Base-by-base conservation (phyloP, 2,329 filamentous ascomycete species). In the Sclerotinia trifoliorum region DNA sequence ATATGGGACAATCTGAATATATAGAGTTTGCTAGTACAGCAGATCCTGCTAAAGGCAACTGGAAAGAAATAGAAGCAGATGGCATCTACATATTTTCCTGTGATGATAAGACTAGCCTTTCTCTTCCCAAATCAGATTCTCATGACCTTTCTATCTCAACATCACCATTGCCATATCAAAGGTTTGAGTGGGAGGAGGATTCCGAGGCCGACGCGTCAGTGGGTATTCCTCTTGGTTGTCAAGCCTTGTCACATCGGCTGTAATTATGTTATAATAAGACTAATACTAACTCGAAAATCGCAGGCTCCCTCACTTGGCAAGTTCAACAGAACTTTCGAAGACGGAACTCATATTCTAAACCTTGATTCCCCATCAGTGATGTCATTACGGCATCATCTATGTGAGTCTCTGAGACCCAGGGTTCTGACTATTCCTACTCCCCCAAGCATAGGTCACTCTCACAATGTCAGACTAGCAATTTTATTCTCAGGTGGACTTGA, bases 401-500 rank as follows among this genome's bases (percentile, higher is more conserved):
- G 80, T 11, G 81, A 84, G 64, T 91, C 92, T 5, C 79, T 96
- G 8, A 81, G 82, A 67, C 77, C 88, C 10, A 87, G 92, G 54
- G 83, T 93, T 21, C 78, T 87, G 11, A 82, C 87, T 54, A 86
- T 96, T 7, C 91, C 91, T 0, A 75, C 82, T 57, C 87, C 86
- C 1, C 86, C 84, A 15, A 73, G 70, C 54, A 78, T 75, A 7
- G 68, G 68, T 32, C 56, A 69, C 54, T 62, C 61, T 39, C 72
- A 71, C 13, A 80, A 83, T 71, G 82, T 85, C 24, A 85, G 84
- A 66, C 79, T 97, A 19, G 93, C 93, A 0, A 83, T 99, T 1
- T 82, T 99, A 0, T 99, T 98, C 78, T 99, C 95, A 0, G 95
- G 95, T 2, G 95, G 95, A 0, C 84, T 99, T 8, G 95, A 99